Conservation (phyloP, 2,329 filamentous ascomycete genomes). For the Xylariomycetidae sp. region DNA sequence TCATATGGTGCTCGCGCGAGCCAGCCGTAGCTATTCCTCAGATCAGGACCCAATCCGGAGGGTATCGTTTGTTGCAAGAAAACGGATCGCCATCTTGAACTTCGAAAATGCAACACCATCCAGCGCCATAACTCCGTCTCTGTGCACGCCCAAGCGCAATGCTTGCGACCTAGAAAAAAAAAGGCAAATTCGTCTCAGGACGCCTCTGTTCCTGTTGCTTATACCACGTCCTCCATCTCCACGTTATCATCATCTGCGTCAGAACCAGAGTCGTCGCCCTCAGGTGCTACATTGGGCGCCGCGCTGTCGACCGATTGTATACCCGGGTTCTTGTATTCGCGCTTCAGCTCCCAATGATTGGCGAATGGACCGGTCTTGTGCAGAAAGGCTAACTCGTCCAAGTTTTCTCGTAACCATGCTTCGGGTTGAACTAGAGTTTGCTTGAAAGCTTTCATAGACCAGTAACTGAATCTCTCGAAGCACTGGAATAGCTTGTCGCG, state of each 20-base stretch:
- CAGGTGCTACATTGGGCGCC: constrained; percentile 37
- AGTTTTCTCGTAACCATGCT: constrained; percentile 79
- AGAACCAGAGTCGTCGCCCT: constrained; percentile 53
- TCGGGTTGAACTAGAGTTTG: constrained; percentile 79
- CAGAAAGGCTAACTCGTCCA: constrained; percentile 78
- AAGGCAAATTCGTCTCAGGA: no score
- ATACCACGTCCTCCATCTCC: constrained; percentile 75
- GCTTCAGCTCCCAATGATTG: constrained; percentile 78
- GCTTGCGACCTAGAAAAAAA: constrained; percentile 3
- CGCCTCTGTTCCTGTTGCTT: no score
- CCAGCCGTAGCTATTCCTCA: no score
- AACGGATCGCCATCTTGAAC: no score
- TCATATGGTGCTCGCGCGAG: no score
- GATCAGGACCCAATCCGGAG: no score
- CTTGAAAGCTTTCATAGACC: constrained; percentile 87
- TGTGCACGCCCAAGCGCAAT: no score
- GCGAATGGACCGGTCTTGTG: constrained; percentile 81
- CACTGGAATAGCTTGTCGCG: constrained; percentile 78
- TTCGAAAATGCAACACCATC: no score
- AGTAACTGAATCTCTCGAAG: constrained; percentile 85
- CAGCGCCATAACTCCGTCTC: no score
- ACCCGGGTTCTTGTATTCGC: constrained; percentile 57
- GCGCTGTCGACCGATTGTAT: constrained; percentile 49
- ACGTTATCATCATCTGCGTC: constrained; percentile 62
- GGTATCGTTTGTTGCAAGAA: no score